Base-by-base conservation (phyloP, 2,329 filamentous ascomycete genomes). In the Colletotrichum eleusines region DNA sequence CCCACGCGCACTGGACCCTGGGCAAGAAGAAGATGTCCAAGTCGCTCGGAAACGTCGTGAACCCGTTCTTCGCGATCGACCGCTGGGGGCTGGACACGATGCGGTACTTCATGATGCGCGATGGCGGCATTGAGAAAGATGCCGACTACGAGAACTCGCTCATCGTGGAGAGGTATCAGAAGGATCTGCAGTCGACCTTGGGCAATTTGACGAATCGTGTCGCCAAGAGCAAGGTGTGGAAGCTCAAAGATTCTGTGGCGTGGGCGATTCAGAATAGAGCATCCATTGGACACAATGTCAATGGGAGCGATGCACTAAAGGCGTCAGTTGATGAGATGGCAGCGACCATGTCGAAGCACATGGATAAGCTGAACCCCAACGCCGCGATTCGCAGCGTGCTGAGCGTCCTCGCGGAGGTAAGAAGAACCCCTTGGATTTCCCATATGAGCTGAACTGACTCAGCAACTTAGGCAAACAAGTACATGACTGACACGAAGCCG, bases 1-100 rank as follows among this genome's bases (percentile, higher is more conserved):
- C 94, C 63, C 96, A 99, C 78, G 94, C 92, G 2, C 96, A 99
- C 80, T 99, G 97, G 96, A 97, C 94, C 18, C 91, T 99, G 82
- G 93, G 93, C 66, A 90, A 90, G 63, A 89, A 91, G 75, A 99
- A 99, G 81, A 99, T 99, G 95, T 95, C 95, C 72, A 99, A 99
- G 80, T 97, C 94, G 1, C 89, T 92, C 2, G 96, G 96, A 73
- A 98, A 98, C 78, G 95, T 97, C 1, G 95, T 99, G 53, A 96
- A 97, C 77, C 96, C 96, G 0, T 94, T 97, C 78, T 94, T 94
- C 75, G 96, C 96, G 16, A 88, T 98, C 58, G 91, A 97, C 73
- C 89, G 95, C 8, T 99, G 94, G 81, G 94, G 94, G 2, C 85
- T 94, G 5, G 97, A 99, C 79, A 87, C 91, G 0, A 90, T 99